These are phyloP conservation scores for Barnettozyma populi DNA, from an alignment of 805 yeast species.

Conservation along the genomic window DNA sequence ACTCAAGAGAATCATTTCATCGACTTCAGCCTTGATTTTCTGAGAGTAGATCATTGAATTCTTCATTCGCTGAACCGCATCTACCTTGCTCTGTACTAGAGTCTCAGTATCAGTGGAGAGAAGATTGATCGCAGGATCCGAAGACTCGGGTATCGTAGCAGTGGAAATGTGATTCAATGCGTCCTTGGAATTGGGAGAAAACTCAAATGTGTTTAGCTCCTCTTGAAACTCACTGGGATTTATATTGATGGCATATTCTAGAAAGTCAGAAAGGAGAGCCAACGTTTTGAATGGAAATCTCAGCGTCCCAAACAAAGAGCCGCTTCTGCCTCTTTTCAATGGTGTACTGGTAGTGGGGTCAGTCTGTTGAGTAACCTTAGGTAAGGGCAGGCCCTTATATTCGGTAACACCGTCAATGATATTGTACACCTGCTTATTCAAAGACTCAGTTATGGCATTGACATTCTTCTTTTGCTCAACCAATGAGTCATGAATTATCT, in stretches of 20 bases:
- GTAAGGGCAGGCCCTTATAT: conserved; percentile 56
- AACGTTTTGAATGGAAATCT: conserved; percentile 61
- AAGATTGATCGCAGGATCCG: conserved; percentile 58
- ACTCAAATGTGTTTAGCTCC: conserved; percentile 24
- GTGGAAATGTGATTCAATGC: conserved; percentile 42
- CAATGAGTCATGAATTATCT: conserved; percentile 66
- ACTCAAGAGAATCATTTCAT: conserved; percentile 54
- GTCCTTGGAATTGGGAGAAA: conserved; percentile 57
- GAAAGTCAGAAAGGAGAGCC: conserved; percentile 52
- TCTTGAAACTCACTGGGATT: conserved; percentile 60
- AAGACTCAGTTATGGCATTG: conserved; percentile 29
- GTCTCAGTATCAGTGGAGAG: conserved; percentile 64
- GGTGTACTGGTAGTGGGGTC: conserved; percentile 19
- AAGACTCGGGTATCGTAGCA: conserved; percentile 42
- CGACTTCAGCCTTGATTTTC: conserved; percentile 74
- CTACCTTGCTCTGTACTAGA: conserved; percentile 59
- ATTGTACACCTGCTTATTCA: conserved; percentile 19
- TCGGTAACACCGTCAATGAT: conserved; percentile 26
- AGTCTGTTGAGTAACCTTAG: conserved; percentile 17
- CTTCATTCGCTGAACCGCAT: conserved; percentile 62
- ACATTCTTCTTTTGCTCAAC: conserved; percentile 62
- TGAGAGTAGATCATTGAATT: conserved; percentile 72
- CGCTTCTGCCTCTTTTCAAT: conserved; percentile 34
- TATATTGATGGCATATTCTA: conserved; percentile 69
- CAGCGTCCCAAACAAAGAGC: conserved; percentile 35